Conservation (phyloP, 1,284 basidiomycete species). For the Butyriboletus appendiculatus region DNA sequence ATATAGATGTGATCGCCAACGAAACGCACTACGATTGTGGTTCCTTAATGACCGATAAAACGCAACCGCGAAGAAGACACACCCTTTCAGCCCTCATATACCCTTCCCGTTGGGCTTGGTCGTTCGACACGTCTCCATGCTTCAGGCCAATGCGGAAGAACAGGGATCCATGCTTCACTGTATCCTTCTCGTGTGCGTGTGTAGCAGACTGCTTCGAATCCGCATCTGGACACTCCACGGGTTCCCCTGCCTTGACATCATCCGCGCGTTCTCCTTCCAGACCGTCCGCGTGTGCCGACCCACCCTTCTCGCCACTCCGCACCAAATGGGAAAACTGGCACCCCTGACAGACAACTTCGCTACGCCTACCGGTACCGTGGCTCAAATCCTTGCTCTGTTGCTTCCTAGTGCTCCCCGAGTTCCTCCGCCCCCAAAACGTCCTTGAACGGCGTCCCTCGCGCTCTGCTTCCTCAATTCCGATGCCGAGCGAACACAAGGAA, state of each 20-base stretch:
- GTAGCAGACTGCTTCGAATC: neutral
- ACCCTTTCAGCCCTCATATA: conserved; percentile 25
- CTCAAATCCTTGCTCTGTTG: conserved; percentile 5
- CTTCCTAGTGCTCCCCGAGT: conserved; percentile 13
- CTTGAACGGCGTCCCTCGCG: conserved; percentile 24
- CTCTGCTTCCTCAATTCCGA: conserved; percentile 29
- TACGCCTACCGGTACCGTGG: neutral
- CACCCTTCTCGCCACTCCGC: neutral
- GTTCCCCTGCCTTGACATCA: neutral
- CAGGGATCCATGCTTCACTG: conserved; percentile 16
- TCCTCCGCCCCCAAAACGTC: conserved; percentile 19
- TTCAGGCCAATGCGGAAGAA: conserved; percentile 16
- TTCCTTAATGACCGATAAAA: neutral
- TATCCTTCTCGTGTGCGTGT: conserved; percentile 3
- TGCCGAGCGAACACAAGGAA: conserved; percentile 22
- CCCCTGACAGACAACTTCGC: neutral
- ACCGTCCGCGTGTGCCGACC: neutral
- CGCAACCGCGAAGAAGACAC: neutral
- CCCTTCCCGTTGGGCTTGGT: conserved; percentile 18
- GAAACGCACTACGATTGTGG: conserved; percentile 23
- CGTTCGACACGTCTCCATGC: conserved; percentile 3
- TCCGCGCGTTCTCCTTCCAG: neutral
- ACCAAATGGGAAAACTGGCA: neutral
- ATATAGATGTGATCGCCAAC: conserved; percentile 31
- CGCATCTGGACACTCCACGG: neutral